Conservation (phyloP, 169 alveolate species). For the Pseudocohnilembus persalinus region DNA sequence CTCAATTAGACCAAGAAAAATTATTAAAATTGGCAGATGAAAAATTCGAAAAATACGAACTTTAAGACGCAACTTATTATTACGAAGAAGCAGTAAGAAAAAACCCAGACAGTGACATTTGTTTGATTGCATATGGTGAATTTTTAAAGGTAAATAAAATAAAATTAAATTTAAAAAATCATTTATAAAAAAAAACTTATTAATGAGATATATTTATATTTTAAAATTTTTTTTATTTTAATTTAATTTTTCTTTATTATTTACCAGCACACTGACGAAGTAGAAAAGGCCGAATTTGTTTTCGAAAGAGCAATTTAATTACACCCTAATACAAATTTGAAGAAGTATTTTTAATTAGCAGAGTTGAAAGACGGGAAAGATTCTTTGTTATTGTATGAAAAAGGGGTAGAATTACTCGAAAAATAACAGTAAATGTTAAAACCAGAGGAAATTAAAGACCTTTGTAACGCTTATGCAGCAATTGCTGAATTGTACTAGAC, state of each 20-base stretch:
- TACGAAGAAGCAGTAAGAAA: not conserved
- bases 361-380: not conserved
- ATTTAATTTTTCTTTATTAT: too few species aligned
- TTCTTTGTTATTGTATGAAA: not conserved
- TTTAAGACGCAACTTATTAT: not conserved
- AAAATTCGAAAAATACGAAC: not conserved
- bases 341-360: not conserved
- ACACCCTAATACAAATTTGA: not conserved
- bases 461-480: not conserved
- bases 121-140: not conserved
- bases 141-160: not conserved
- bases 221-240: too few species aligned
- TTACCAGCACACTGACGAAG: not conserved
- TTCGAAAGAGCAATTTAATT: not conserved
- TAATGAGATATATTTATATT: too few species aligned
- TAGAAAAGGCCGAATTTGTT: not conserved
- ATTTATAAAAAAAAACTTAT: too few species aligned
- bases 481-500: not conserved
- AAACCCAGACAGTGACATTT: not conserved
- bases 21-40: not conserved
- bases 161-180: too few species aligned
- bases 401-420: not conserved
- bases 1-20: not conserved
- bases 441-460: not conserved
- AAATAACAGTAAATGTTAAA: not conserved